phyloP scores from a whole-genome alignment of 1,284 basidiomycete species.

The Trichosporon coremiiforme region DNA sequence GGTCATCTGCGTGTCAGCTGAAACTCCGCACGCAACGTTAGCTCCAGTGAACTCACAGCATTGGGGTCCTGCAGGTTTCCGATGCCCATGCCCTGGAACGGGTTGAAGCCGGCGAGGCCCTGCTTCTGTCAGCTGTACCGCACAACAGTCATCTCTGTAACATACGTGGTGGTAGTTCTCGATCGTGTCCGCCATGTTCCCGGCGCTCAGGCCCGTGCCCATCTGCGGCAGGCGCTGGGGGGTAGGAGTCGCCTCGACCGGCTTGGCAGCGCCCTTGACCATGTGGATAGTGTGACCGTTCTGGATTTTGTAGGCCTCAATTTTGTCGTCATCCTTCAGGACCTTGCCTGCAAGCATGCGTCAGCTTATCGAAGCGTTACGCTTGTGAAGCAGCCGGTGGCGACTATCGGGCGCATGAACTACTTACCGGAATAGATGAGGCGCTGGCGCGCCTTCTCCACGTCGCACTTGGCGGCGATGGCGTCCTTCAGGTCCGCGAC shows the following conservation, averaged over 20 bases:
- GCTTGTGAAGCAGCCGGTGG: neutral
- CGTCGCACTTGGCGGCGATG: conserved; percentile 78
- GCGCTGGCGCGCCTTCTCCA: conserved; percentile 79
- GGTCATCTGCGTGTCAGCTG: conserved; percentile 64
- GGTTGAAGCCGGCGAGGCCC: conserved; percentile 68
- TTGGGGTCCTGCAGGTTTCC: conserved; percentile 86
- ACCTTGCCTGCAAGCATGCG: conserved; percentile 56
- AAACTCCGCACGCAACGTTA: no score
- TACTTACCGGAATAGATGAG: conserved; percentile 78
- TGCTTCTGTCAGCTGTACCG: conserved; percentile 30
- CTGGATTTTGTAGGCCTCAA: conserved; percentile 80
- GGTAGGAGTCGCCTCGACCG: conserved; percentile 50
- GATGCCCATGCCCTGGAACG: conserved; percentile 77
- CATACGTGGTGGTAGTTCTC: conserved; percentile 54
- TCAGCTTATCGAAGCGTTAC: neutral
- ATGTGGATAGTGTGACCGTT: conserved; percentile 82
- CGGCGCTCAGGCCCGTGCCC: conserved; percentile 75
- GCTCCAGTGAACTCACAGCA: conserved; percentile 66
- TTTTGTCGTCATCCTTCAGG: conserved; percentile 73
- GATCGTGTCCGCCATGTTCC: conserved; percentile 62
- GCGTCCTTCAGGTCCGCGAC: conserved; percentile 82
- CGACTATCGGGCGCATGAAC: conserved; percentile 1
- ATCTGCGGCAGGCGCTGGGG: conserved; percentile 64
- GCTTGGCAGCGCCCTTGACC: conserved; percentile 79
- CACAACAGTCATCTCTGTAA: neutral